These are phyloP conservation scores for Scheffersomyces amazonensis DNA, from an alignment of 805 yeast genomes.

Conservation along the genomic window DNA sequence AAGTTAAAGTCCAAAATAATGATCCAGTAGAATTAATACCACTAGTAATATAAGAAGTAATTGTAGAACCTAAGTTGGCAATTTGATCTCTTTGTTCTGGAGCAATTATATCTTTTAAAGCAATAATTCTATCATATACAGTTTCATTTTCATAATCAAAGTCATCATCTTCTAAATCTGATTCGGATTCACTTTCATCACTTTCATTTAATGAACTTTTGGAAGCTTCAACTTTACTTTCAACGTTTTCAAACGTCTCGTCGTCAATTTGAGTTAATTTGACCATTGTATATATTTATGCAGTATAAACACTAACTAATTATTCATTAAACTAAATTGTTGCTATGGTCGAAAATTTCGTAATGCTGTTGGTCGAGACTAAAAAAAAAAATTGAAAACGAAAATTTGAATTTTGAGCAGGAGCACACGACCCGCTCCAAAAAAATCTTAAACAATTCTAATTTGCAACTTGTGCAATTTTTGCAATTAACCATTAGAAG, in stretches of 20 bases:
- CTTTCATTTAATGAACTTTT: slow-evolving; percentile 17
- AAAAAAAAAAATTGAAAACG: no score
- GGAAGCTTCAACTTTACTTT: slow-evolving; percentile 21
- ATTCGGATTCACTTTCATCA: slow-evolving; percentile 30
- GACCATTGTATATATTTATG: slow-evolving; percentile 71
- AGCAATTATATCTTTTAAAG: slow-evolving; percentile 87
- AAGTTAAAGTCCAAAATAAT: slow-evolving; percentile 80
- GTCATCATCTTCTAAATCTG: slow-evolving; percentile 61
- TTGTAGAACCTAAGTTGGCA: slow-evolving; percentile 29
- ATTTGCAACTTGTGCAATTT: no score
- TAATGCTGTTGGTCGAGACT: not conserved
- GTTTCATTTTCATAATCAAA: slow-evolving; percentile 80
- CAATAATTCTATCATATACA: slow-evolving; percentile 79
- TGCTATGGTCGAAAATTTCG: no score
- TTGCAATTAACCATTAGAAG: no score
- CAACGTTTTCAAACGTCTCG: slow-evolving; percentile 41
- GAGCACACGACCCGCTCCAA: not conserved
- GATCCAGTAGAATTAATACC: slow-evolving; percentile 65
- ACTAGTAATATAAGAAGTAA: slow-evolving; percentile 30
- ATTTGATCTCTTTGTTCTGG: slow-evolving; percentile 70
- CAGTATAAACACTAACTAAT: no score
- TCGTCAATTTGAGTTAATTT: slow-evolving; percentile 72
- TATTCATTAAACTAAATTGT: no score
- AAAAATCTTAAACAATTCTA: no score
- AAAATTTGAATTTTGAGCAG: not conserved